A percentile compares a stretch with the other conserved stretches of the same genome.
Evolutionary conservation across 192 early-diverging fungal species (phyloP).

Genomic region (Dissophora globulifera): DNA sequence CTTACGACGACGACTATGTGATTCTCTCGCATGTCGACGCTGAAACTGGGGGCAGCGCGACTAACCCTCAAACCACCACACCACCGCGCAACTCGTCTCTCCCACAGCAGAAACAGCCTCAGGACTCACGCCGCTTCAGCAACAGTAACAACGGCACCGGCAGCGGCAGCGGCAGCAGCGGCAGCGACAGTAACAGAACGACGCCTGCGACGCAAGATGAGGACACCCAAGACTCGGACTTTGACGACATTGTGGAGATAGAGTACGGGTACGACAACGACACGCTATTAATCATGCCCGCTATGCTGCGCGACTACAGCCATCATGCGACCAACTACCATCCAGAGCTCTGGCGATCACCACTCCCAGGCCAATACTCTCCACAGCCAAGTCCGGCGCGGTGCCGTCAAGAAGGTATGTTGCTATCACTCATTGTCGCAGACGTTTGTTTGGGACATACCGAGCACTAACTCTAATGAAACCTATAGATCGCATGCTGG

Average conservation of each 20-base stretch:
- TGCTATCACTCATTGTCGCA: background rate
- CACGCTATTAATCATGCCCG: conserved; percentile 40
- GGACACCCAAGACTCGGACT: conserved; percentile 12
- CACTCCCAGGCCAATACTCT: conserved; percentile 17
- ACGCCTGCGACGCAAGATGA: background rate
- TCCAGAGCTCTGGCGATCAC: conserved; percentile 39
- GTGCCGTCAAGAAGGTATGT: conserved; percentile 39
- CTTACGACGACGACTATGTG: conserved; percentile 48
- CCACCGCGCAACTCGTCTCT: no score
- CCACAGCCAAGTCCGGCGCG: conserved; percentile 12
- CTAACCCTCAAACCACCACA: background rate
- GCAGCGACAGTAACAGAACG: background rate
- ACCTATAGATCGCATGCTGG: conserved; percentile 37
- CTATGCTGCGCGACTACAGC: conserved; percentile 46
- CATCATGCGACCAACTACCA: conserved; percentile 53
- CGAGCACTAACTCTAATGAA: no score
- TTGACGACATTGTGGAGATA: conserved; percentile 32
- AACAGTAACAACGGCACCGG: no score
- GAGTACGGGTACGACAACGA: conserved; percentile 48
- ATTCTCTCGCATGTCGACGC: conserved; percentile 41
- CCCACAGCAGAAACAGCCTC: no score
- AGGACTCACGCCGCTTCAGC: no score
- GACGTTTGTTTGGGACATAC: no score
- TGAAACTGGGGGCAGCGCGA: background rate
- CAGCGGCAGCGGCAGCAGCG: background rate